phyloP scores from a whole-genome alignment of 176 grass and related monocot species.

The Lolium multiflorum region DNA sequence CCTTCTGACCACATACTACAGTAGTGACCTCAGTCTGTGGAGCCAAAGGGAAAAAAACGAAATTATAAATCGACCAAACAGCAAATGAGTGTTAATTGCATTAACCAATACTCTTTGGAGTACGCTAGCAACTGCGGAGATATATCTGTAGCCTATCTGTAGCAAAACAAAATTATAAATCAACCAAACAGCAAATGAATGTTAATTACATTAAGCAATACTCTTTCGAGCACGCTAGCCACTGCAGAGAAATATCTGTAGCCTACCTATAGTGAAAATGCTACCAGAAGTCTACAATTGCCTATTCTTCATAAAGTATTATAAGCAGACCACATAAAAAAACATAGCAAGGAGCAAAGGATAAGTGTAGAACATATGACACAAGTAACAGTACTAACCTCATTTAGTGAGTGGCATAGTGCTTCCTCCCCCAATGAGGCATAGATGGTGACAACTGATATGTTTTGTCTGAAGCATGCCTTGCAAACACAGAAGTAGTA shows the following conservation, averaged over 20 bases:
- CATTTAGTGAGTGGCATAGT: constrained; percentile 93
- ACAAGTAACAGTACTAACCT: constrained; percentile 60
- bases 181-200: constrained; percentile 3
- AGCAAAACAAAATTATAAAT: constrained; percentile 39
- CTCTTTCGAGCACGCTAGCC: constrained; percentile 7
- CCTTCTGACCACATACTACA: constrained; percentile 86
- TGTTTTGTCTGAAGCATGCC: constrained; percentile 92
- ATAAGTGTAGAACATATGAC: constrained; percentile 14
- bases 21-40: constrained; percentile 92
- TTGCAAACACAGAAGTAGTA: constrained; percentile 40
- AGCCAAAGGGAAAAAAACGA: constrained; percentile 20
- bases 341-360: neutral
- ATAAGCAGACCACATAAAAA: constrained; percentile 29
- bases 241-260: constrained; percentile 4
- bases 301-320: constrained; percentile 12
- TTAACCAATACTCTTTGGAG: neutral
- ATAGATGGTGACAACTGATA: constrained; percentile 93
- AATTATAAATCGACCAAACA: constrained; percentile 33
- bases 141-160: neutral
- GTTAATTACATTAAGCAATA: constrained; percentile 15
- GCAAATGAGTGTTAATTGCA: constrained; percentile 9
- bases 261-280: constrained; percentile 14
- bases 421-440: constrained; percentile 93
- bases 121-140: constrained; percentile 15
- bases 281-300: neutral